These are phyloP conservation scores for Ceratobasidium sp. DNA, from an alignment of 1,284 basidiomycete genomes.

Conservation along the genomic window DNA sequence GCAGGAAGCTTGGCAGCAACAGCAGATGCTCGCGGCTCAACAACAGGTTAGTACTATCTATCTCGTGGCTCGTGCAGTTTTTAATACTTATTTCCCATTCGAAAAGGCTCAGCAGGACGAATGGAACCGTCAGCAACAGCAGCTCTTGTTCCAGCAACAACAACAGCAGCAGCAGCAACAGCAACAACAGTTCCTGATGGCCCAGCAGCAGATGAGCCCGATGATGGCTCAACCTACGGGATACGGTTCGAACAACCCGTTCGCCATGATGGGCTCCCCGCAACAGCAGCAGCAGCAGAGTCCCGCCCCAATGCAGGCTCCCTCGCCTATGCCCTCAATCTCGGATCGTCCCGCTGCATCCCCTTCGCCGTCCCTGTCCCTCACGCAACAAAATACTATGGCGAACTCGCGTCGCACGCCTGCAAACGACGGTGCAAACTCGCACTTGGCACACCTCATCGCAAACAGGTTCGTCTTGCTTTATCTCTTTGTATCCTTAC, in stretches of 20 bases:
- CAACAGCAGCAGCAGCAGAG: slow-evolving; percentile 54
- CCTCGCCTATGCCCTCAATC: slow-evolving; percentile 56
- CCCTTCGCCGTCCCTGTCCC: slow-evolving; percentile 54
- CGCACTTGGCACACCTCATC: slow-evolving; percentile 81
- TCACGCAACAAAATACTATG: slow-evolving; percentile 55
- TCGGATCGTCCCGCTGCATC: slow-evolving; percentile 56
- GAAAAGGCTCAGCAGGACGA: slow-evolving; percentile 74
- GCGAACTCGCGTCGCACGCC: slow-evolving; percentile 51
- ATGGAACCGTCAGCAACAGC: slow-evolving; percentile 76
- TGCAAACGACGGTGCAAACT: slow-evolving; percentile 74
- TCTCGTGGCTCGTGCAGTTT: background rate
- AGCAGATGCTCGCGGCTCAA: slow-evolving; percentile 53
- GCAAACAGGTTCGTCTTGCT: slow-evolving; percentile 69
- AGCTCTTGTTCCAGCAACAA: slow-evolving; percentile 67
- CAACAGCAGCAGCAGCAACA: slow-evolving; percentile 70
- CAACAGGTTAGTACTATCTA: slow-evolving; percentile 17
- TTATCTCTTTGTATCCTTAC: background rate
- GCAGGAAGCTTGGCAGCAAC: slow-evolving; percentile 77
- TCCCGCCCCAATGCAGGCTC: slow-evolving; percentile 56
- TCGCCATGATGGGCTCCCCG: slow-evolving; percentile 67
- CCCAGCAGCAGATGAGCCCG: slow-evolving; percentile 61
- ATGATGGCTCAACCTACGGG: slow-evolving; percentile 68
- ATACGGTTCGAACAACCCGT: slow-evolving; percentile 94
- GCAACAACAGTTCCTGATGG: slow-evolving; percentile 67
- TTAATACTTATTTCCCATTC: background rate